These are phyloP conservation scores for Talaromyces sp. DNA, from an alignment of 2,329 filamentous ascomycete species.

Conservation along the genomic window DNA sequence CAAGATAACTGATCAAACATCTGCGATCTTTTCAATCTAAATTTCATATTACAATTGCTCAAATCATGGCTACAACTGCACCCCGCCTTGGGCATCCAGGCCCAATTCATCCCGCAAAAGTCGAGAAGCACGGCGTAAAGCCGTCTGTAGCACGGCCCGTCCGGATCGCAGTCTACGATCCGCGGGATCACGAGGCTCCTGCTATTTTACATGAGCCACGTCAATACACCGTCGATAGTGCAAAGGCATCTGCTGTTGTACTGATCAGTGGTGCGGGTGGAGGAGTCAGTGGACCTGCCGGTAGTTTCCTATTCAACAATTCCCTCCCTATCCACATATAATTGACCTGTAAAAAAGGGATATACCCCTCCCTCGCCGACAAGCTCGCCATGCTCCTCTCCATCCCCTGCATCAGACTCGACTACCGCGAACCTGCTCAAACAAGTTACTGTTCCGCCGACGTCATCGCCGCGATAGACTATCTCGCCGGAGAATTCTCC, in stretches of 20 bases:
- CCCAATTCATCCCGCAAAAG: slow-evolving; percentile 21
- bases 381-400: slow-evolving; percentile 40
- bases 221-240: slow-evolving; percentile 16
- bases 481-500: slow-evolving; percentile 30
- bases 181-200: slow-evolving; percentile 19
- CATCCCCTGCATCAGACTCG: slow-evolving; percentile 41
- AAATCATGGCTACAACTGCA: slow-evolving; percentile 14
- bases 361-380: slow-evolving; percentile 40
- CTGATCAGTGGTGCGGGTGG: slow-evolving; percentile 36
- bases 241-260: slow-evolving; percentile 26
- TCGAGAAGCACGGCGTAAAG: slow-evolving; percentile 20
- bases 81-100: slow-evolving; percentile 13
- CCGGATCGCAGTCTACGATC: slow-evolving; percentile 18
- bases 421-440: slow-evolving; percentile 39
- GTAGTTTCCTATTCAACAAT: slow-evolving; percentile 19
- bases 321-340: background rate
- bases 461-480: slow-evolving; percentile 36
- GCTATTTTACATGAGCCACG: slow-evolving; percentile 20
- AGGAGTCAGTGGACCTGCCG: slow-evolving; percentile 40
- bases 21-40: background rate
- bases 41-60: background rate
- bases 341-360: slow-evolving; percentile 19
- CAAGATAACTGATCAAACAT: background rate
- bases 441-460: slow-evolving; percentile 37
- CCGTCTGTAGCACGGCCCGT: slow-evolving; percentile 20